Base-by-base conservation (phyloP, 2,329 filamentous ascomycete species). In the Colletotrichum scovillei region DNA sequence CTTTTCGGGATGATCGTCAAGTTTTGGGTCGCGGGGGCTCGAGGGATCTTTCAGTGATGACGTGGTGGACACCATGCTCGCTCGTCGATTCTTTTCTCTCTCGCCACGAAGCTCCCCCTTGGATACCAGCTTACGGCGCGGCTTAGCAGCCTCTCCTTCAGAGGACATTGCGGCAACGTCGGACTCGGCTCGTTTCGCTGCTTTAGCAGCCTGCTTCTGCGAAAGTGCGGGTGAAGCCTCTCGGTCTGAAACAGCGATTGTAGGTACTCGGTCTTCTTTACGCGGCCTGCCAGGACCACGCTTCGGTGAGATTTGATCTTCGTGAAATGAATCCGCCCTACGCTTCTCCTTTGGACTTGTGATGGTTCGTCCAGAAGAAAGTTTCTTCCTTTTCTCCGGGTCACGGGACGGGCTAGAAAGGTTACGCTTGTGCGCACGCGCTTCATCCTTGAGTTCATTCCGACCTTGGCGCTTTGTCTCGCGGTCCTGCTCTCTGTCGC, bases 41-140 rank as follows among this genome's bases (percentile, higher is more conserved):
- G 86, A 82, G 1, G 87, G 84, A 52, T 90, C 88, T 75, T 88
- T 88, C 30, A 87, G 74, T 3, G 85, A 85, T 4, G 90, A 90
- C 35, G 87, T 82, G 57, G 84, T 90, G 1, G 90, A 91, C 0
- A 83, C 86, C 81, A 91, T 82, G 78, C 90, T 92, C 57, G 88
- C 84, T 7, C 90, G 88, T 22, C 90, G 85, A 75, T 91, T 88
- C 79, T 88, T 89, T 67, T 90, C 88, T 22, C 88, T 84, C 77
- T 91, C 89, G 11, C 88, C 88, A 74, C 90, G 89, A 52, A 92
- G 80, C 69, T 92, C 91, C 64, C 87, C 88, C 46, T 91, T 91
- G 0, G 91, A 92, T 24, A 92, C 86, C 12, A 93, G 85, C 78
- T 92, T 93, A 52, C 90, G 85, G 28, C 91, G 84, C 2, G 90